phyloP scores from a whole-genome alignment of 306 rosid genomes.

The Fragaria vesca region DNA sequence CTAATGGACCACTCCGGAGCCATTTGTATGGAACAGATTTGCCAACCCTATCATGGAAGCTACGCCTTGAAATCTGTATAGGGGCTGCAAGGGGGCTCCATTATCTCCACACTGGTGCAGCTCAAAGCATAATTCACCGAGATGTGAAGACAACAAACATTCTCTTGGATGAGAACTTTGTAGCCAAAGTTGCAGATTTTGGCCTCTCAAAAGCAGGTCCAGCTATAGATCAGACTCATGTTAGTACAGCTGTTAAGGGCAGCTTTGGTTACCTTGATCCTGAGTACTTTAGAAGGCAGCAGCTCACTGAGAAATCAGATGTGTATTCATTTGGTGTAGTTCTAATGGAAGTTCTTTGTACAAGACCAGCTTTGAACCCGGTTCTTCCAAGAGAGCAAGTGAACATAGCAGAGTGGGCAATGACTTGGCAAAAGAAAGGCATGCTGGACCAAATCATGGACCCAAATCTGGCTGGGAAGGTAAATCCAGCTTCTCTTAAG shows the following conservation, averaged over 20 bases:
- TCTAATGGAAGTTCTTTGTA: slow-evolving; percentile 93
- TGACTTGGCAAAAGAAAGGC: slow-evolving; percentile 95
- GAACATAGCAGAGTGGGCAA: slow-evolving; percentile 99
- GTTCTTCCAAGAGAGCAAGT: slow-evolving; percentile 96
- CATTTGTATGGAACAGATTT: slow-evolving; percentile 91
- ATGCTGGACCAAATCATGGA: slow-evolving; percentile 98
- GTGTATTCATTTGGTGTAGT: slow-evolving; percentile 97
- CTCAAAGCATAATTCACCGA: slow-evolving; percentile 92
- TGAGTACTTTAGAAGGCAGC: slow-evolving; percentile 92
- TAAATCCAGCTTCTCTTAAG: slow-evolving; percentile 82
- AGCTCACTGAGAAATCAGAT: slow-evolving; percentile 94
- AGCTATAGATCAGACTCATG: slow-evolving; percentile 93
- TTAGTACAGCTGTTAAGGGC: slow-evolving; percentile 97
- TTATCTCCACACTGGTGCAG: slow-evolving; percentile 93
- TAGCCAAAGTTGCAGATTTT: slow-evolving; percentile 96
- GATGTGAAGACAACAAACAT: slow-evolving; percentile 98
- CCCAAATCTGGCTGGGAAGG: slow-evolving; percentile 74
- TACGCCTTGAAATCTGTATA: slow-evolving; percentile 90
- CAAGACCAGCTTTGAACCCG: slow-evolving; percentile 97
- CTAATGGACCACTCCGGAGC: slow-evolving; percentile 95
- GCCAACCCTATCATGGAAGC: slow-evolving; percentile 83
- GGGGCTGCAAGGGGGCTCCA: slow-evolving; percentile 98
- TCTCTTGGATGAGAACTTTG: slow-evolving; percentile 86
- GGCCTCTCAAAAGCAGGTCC: slow-evolving; percentile 98
- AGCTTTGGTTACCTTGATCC: slow-evolving; percentile 99